Conservation (phyloP, 495 filamentous ascomycete species). For the Aspergillus biplanus region DNA sequence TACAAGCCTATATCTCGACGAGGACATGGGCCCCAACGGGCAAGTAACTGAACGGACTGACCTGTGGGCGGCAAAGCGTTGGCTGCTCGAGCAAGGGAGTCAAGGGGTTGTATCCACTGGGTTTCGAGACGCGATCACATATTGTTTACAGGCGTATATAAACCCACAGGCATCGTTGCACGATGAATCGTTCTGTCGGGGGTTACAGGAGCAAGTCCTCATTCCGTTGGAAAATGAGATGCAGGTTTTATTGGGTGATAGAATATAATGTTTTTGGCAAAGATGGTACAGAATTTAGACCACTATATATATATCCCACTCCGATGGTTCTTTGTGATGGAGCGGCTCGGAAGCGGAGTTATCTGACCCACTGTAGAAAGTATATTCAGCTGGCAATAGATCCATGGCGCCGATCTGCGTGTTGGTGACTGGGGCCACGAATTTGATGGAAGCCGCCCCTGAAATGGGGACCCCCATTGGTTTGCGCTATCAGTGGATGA, state of each 20-base stretch:
- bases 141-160: conserved; percentile 9
- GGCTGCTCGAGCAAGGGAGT: not conserved
- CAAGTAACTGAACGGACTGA: not conserved
- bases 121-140: not conserved
- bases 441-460: no score
- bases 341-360: no score
- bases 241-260: conserved; percentile 5
- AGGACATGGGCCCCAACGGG: not conserved
- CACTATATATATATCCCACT: not conserved
- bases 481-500: no score
- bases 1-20: not conserved
- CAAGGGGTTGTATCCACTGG: not conserved
- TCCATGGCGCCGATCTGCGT: no score
- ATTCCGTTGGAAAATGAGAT: conserved; percentile 6
- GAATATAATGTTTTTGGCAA: not conserved
- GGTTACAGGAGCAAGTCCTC: not conserved
- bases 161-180: not conserved
- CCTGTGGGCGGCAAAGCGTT: conserved; percentile 1
- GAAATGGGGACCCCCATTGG: no score
- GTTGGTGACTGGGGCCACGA: no score
- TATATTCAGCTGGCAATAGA: no score
- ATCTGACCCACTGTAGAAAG: no score
- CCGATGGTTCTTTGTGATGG: no score
- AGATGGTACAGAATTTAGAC: not conserved
- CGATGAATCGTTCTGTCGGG: not conserved